A percentile compares a stretch with the other conserved stretches of the same genome.
Evolutionary conservation across 2,329 filamentous ascomycete species (phyloP).

Genomic region (Beauveria sp.): DNA sequence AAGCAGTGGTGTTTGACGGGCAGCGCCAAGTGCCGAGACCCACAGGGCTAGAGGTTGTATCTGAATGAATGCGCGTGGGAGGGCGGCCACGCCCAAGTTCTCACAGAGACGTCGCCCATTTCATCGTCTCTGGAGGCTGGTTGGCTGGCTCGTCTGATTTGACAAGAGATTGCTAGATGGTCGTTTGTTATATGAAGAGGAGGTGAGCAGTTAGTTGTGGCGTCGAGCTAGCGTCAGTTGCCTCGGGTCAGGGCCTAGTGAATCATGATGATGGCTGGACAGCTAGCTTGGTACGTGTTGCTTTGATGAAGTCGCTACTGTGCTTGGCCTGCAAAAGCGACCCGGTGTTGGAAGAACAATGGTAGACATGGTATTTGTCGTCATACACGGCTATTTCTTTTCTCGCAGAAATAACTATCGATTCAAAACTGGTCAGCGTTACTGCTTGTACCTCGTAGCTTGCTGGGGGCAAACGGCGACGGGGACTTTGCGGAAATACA

Average conservation of each 20-base stretch:
- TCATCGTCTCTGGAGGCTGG: background rate
- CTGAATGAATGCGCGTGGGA: background rate
- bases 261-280: background rate
- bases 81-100: background rate
- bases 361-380: background rate
- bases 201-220: background rate
- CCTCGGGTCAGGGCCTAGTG: background rate
- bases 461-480: too few species aligned
- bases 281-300: background rate
- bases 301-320: background rate
- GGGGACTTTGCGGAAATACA: too few species aligned
- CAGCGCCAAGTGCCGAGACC: background rate
- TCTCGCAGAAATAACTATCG: background rate
- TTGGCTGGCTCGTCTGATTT: slow-evolving; percentile 4
- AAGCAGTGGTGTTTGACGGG: background rate
- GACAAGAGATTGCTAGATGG: background rate
- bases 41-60: background rate
- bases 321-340: background rate
- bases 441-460: too few species aligned
- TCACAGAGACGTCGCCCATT: background rate
- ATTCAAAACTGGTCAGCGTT: too few species aligned
- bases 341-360: background rate
- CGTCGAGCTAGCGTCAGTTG: background rate
- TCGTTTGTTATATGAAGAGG: too few species aligned
- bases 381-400: background rate